phyloP scores from a whole-genome alignment of 116 monocot genomes.

The Dioscorea cayenensis region DNA sequence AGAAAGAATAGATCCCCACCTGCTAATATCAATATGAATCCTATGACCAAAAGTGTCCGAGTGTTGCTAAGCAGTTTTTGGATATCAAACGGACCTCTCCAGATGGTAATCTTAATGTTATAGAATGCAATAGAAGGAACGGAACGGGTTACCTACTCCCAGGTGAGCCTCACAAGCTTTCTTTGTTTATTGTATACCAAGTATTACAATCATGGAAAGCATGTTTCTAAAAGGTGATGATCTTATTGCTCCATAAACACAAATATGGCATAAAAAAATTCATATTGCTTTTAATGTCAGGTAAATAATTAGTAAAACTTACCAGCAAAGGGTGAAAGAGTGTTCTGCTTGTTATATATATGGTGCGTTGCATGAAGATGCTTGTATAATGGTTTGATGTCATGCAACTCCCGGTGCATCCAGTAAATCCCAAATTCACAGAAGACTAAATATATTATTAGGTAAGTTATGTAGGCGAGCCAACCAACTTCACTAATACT shows the following conservation, averaged over 20 bases:
- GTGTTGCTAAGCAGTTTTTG: too few relatives aligned
- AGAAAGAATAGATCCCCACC: too few relatives aligned
- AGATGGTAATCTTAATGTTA: too few relatives aligned
- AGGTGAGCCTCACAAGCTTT: too few relatives aligned
- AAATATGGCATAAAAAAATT: not conserved
- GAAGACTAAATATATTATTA: constrained; percentile 46
- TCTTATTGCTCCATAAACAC: not conserved
- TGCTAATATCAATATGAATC: too few relatives aligned
- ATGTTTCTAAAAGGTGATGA: not conserved
- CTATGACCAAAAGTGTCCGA: too few relatives aligned
- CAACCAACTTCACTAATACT: constrained; percentile 72
- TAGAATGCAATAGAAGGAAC: too few relatives aligned
- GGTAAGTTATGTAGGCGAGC: constrained; percentile 51
- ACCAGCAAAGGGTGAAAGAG: constrained; percentile 99
- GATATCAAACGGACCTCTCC: too few relatives aligned
- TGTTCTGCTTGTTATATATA: constrained; percentile 97
- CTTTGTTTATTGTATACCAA: too few relatives aligned
- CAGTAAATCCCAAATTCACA: constrained; percentile 95
- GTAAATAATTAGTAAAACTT: constrained; percentile 9
- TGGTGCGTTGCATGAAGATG: constrained; percentile 94
- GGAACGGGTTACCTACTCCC: too few relatives aligned
- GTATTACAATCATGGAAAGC: too few relatives aligned
- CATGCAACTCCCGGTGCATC: constrained; percentile 97
- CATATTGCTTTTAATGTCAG: not conserved
- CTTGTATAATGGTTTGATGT: constrained; percentile 92